These are phyloP conservation scores for Syzygium aromaticum DNA, from an alignment of 345 rosid species.

Conservation along the genomic window DNA sequence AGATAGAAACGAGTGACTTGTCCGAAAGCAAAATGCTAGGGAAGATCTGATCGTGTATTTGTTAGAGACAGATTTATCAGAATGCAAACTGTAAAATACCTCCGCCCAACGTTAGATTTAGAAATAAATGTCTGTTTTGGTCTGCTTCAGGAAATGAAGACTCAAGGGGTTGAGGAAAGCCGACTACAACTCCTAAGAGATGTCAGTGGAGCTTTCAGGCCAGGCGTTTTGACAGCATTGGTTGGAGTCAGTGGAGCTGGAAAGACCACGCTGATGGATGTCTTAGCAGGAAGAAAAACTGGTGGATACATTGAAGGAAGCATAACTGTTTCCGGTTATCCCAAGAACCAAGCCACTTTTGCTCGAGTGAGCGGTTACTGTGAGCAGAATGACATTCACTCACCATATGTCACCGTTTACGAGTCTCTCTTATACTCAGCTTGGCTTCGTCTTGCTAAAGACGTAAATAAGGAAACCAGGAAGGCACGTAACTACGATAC, in stretches of 20 bases:
- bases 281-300: constrained; percentile 38
- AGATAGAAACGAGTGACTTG: neutral
- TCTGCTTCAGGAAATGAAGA: constrained; percentile 29
- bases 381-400: constrained; percentile 20
- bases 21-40: constrained; percentile 4
- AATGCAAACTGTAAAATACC: neutral
- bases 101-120: neutral
- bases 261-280: constrained; percentile 46
- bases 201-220: constrained; percentile 35
- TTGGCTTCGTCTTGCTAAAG: constrained; percentile 15
- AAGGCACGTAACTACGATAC: neutral
- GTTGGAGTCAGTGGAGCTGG: constrained; percentile 50
- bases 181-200: constrained; percentile 27
- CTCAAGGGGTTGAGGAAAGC: constrained; percentile 32
- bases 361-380: constrained; percentile 18
- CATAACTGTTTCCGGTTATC: constrained; percentile 31
- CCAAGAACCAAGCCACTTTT: constrained; percentile 31
- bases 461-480: constrained; percentile 4
- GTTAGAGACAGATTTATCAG: neutral
- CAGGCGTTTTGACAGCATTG: constrained; percentile 33
- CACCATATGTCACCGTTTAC: constrained; percentile 13
- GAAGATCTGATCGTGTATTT: neutral
- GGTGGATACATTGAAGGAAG: constrained; percentile 37
- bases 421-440: constrained; percentile 19
- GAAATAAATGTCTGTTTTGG: neutral